Evolutionary conservation across 768 basidiomycete species (phyloP).

Genomic region (Saitozyma podzolica): DNA sequence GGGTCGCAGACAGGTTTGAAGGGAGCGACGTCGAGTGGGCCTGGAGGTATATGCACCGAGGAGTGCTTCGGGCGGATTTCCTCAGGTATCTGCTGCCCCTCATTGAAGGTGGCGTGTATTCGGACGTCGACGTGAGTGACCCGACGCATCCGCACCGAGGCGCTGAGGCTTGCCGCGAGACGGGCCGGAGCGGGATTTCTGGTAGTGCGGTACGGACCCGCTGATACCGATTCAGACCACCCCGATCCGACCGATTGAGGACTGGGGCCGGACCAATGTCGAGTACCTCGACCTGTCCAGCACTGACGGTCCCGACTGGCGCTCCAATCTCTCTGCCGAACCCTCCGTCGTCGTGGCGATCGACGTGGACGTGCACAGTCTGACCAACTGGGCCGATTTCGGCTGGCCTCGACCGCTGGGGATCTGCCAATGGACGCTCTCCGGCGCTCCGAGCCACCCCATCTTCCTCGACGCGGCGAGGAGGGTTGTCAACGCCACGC

Average conservation of each 20-base stretch:
- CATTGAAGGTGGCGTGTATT: constrained; percentile 43
- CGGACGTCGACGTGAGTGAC: constrained; percentile 47
- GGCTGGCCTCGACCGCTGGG: constrained; percentile 37
- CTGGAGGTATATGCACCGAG: constrained; percentile 41
- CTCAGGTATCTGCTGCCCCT: constrained; percentile 42
- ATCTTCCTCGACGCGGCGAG: constrained; percentile 46
- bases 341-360: constrained; percentile 39
- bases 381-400: constrained; percentile 17
- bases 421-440: constrained; percentile 51
- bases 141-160: not conserved
- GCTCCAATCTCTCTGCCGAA: constrained; percentile 17
- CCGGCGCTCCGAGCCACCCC: constrained; percentile 43
- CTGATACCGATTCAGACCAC: constrained; percentile 17
- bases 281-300: constrained; percentile 27
- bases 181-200: too few species aligned
- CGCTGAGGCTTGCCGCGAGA: not conserved
- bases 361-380: constrained; percentile 37
- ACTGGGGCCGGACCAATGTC: constrained; percentile 35
- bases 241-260: constrained; percentile 37
- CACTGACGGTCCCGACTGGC: constrained; percentile 34
- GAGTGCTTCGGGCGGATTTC: constrained; percentile 45
- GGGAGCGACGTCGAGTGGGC: constrained; percentile 35
- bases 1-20: constrained; percentile 22
- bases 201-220: too few species aligned
- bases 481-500: constrained; percentile 39